phyloP scores from a whole-genome alignment of 2,329 filamentous ascomycete genomes.

The Alternaria triticimaculans region DNA sequence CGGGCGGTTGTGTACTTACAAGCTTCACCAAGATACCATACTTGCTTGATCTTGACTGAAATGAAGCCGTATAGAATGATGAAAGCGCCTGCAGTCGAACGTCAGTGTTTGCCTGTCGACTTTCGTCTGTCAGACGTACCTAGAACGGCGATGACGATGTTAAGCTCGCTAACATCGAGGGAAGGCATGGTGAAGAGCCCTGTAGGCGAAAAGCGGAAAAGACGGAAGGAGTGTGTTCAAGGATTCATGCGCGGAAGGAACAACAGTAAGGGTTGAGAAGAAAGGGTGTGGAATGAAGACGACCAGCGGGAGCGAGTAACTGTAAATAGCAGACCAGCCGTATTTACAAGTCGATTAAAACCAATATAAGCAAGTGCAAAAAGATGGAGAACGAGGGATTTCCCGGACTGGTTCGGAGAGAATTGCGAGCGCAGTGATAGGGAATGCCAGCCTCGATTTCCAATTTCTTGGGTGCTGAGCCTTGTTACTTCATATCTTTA shows the following conservation, averaged over 20 bases:
- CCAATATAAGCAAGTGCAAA: constrained; percentile 8
- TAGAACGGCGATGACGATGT: constrained; percentile 58
- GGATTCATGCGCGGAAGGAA: constrained; percentile 1
- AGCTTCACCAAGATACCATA: constrained; percentile 63
- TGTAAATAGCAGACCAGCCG: constrained; percentile 12
- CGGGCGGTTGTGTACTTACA: constrained; percentile 43
- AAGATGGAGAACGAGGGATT: constrained; percentile 8
- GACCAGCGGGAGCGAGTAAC: background rate
- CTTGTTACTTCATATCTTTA: constrained; percentile 8
- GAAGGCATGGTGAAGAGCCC: constrained; percentile 50
- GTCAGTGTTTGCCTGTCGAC: background rate
- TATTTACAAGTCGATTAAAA: constrained; percentile 9
- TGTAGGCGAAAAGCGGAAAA: background rate
- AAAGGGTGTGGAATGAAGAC: background rate
- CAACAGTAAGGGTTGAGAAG: background rate
- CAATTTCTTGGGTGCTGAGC: constrained; percentile 1
- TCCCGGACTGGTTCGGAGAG: constrained; percentile 1
- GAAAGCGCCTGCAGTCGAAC: constrained; percentile 50
- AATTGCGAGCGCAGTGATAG: constrained; percentile 5
- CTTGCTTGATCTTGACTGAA: constrained; percentile 61
- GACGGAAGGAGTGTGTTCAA: background rate
- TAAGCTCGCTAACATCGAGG: constrained; percentile 60
- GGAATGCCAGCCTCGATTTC: constrained; percentile 4
- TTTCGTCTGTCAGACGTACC: constrained; percentile 40
- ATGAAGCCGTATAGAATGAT: constrained; percentile 58